Percentiles rank a stretch among this genome's conserved stretches.
Evolutionary conservation across 371 early-diverging fungal species (phyloP).

Genomic region (Entomophthora muscae): DNA sequence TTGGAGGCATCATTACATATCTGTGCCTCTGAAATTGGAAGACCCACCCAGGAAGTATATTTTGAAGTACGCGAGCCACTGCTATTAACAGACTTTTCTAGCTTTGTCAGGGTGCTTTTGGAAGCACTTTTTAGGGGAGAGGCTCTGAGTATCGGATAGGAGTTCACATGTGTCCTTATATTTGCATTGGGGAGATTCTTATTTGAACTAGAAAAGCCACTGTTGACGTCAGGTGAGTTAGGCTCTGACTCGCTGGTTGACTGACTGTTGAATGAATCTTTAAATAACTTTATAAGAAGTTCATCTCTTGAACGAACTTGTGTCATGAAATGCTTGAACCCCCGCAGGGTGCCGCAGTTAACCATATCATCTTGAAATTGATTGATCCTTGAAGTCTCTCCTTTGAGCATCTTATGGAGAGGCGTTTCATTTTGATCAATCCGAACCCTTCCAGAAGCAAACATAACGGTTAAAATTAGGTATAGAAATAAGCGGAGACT

Average conservation of each 20-base stretch:
- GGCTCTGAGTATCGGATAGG: neutral
- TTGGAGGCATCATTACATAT: neutral
- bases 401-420: neutral
- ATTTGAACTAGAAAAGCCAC: too few relatives aligned
- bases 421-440: neutral
- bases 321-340: neutral
- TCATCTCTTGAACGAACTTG: neutral
- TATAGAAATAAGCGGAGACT: neutral
- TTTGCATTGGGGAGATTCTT: too few relatives aligned
- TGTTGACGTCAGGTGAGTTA: neutral
- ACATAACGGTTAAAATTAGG: neutral
- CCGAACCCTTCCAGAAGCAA: neutral
- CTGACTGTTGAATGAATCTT: neutral
- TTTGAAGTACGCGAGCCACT: neutral
- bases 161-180: neutral
- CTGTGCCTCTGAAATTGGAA: neutral
- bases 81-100: neutral
- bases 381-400: neutral
- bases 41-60: neutral
- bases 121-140: neutral
- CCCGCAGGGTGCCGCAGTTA: neutral
- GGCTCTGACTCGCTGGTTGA: neutral
- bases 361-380: constrained; percentile 3
- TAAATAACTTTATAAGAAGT: neutral
- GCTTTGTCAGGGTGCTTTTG: neutral